A percentile compares a stretch with the other conserved stretches of the same genome.
Evolutionary conservation across 2,329 filamentous ascomycete genomes (phyloP).

Genomic region (Coleophoma crateriformis): DNA sequence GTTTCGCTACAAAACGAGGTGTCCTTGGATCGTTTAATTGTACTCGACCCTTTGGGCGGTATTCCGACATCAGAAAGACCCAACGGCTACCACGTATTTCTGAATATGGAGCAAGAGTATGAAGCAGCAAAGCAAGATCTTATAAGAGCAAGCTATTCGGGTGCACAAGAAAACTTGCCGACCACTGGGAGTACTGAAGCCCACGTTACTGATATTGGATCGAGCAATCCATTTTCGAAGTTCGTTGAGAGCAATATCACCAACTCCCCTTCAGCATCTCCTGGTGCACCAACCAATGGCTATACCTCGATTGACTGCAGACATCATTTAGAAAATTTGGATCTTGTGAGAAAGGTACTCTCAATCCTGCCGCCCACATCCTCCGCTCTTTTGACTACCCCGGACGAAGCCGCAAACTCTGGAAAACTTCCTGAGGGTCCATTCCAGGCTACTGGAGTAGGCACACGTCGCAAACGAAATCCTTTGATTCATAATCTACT

Average conservation of each 20-base stretch:
- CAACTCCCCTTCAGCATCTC: background rate
- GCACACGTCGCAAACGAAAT: slow-evolving; percentile 58
- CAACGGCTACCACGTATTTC: slow-evolving; percentile 71
- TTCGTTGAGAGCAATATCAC: slow-evolving; percentile 28
- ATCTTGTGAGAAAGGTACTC: slow-evolving; percentile 64
- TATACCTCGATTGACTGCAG: slow-evolving; percentile 20
- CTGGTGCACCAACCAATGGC: background rate
- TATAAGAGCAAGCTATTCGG: slow-evolving; percentile 3
- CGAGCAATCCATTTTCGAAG: slow-evolving; percentile 37
- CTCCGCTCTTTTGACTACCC: slow-evolving; percentile 85
- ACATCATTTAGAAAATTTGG: slow-evolving; percentile 64
- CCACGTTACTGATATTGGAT: slow-evolving; percentile 15
- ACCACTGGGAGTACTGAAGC: background rate
- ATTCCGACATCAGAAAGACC: slow-evolving; percentile 62
- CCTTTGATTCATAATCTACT: slow-evolving; percentile 92
- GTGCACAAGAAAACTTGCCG: background rate
- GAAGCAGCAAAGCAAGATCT: slow-evolving; percentile 61
- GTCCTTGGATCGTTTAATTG: slow-evolving; percentile 76
- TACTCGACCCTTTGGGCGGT: slow-evolving; percentile 82
- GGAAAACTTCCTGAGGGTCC: slow-evolving; percentile 30
- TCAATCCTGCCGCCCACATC: slow-evolving; percentile 75
- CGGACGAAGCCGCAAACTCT: slow-evolving; percentile 65
- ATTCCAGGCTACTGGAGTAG: slow-evolving; percentile 31
- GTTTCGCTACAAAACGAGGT: slow-evolving; percentile 43
- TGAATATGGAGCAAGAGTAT: slow-evolving; percentile 93